Evolutionary conservation across 1,284 basidiomycete species (phyloP), one percentile per base, ranked within the genome.

Genomic region (Pterulicium gracile): DNA sequence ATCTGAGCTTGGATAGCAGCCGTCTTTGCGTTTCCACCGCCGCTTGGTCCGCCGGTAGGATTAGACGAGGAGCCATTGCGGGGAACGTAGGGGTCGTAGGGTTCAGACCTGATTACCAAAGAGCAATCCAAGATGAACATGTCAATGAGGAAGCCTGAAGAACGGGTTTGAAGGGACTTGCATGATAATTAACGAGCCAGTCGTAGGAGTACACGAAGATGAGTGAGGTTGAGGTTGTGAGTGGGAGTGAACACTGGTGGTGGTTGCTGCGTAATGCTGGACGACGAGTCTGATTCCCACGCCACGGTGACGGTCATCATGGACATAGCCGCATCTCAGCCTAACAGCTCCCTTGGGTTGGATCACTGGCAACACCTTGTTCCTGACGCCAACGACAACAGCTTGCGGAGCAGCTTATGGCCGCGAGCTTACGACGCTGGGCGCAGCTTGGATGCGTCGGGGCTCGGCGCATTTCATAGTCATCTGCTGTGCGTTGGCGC

Each of bases 21-120:
- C 0, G 92, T 95, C 77, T 93, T 92, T 51, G 85, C 58, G 62
- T 82, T 90, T 51, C 77, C 79, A 47, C 56, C 57, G 23, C 65
- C 63, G 22, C 69, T 60, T 32, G 68, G 63, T 15, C 70, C 55
- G 24, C 72, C 71, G 44, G 75, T 60, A 24, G 77, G 69, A 56
- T 77, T 77, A 41, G 78, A 71, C 27, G 77, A 75, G 48, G 75
- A 69, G 61, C 82, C 83, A 62, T 78, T 79, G 56, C 88, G 81
- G 55, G 92, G 90, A 55, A 96, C 76, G 69, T 96, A 96, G 55
- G 92, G 92, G 75, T 96, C 92, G 67, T 95, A 95, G 61, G 91
- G 91, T 70, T 94, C 88, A 64, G 85, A 86, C 84, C 85, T 87
- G 42, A 17, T 39, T 18, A 39, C 7, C n/a, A 39, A 39, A 7